Evolutionary conservation across 495 filamentous ascomycete genomes (phyloP), one percentile per base, ranked within the genome.

Genomic region (Massariosphaeria phaeospora): DNA sequence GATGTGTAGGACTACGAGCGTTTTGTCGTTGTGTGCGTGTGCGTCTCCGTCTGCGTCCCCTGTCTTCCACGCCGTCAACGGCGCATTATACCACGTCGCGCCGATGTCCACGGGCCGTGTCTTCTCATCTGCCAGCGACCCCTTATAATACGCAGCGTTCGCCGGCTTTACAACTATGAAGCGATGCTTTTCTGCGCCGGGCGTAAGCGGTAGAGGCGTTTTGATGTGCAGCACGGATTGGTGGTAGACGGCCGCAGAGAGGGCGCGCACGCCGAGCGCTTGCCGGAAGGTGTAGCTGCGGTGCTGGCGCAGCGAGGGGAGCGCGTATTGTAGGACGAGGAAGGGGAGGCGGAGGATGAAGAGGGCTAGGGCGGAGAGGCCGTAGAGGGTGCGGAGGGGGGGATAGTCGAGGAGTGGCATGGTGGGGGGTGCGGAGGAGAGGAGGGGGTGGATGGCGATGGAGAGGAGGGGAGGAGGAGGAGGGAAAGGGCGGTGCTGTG

Each of bases 1-100:
- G 49, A 79, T 67, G 55, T 79, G 74, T 18, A 80, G 67, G 3
- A 74, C 60, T n/a, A 79, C 62, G n/a, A n/a, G n/a, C 7, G 23
- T 43, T 7, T 42, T 36, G 17, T 38, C 25, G 10, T 39, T 39
- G 1, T 21, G 17, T 7, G 55, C 57, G 12, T 17, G 21, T 13
- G 6, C 13, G n/a, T n/a, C n/a, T n/a, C n/a, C n/a, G n/a, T n/a
- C n/a, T n/a, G n/a, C n/a, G n/a, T n/a, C n/a, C n/a, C n/a, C n/a
- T n/a, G n/a, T n/a, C n/a, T n/a, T n/a, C n/a, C n/a, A n/a, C 2
- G 17, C 15, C 5, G 42, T 45, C 0, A 52, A 27, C 8, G 58
- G 43, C 18, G 52, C 50, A 0, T 70, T 69, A 51, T 70, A 71
- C 72, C 70, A 73, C 4, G 65, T 71, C 2, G 53, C 70, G 18